Conservation (phyloP, 2,329 filamentous ascomycete species). For the Ophiostoma tasmaniense region DNA sequence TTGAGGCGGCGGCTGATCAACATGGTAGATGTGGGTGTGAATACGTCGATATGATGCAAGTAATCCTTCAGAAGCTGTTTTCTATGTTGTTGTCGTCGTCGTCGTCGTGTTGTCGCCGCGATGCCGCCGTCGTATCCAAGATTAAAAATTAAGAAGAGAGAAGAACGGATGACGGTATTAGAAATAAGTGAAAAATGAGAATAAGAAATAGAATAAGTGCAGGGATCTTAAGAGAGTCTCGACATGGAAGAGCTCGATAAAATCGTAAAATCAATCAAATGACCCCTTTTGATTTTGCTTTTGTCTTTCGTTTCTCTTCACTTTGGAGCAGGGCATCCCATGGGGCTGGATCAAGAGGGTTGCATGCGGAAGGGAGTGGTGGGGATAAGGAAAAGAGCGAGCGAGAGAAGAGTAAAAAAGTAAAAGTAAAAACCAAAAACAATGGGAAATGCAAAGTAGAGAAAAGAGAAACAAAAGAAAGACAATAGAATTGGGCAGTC, state of each 20-base stretch:
- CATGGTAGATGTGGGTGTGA: conserved; percentile 14
- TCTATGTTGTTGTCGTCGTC: background rate
- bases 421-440: background rate
- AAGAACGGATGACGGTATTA: background rate
- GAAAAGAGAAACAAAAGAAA: background rate
- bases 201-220: background rate
- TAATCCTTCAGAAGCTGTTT: background rate
- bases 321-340: background rate
- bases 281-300: background rate
- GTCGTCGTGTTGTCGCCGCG: background rate
- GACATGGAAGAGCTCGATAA: background rate
- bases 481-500: background rate
- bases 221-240: background rate
- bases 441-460: background rate
- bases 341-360: background rate
- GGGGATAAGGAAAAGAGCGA: background rate
- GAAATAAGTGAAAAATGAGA: background rate
- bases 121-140: background rate
- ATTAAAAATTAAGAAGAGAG: background rate
- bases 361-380: conserved; percentile 1
- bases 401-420: background rate
- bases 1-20: conserved; percentile 12
- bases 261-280: background rate
- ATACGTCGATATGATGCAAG: background rate
- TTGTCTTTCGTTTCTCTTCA: background rate